These are phyloP conservation scores for Trichoderma atrobrunneum DNA, from an alignment of 2,329 filamentous ascomycete genomes.

Conservation along the genomic window DNA sequence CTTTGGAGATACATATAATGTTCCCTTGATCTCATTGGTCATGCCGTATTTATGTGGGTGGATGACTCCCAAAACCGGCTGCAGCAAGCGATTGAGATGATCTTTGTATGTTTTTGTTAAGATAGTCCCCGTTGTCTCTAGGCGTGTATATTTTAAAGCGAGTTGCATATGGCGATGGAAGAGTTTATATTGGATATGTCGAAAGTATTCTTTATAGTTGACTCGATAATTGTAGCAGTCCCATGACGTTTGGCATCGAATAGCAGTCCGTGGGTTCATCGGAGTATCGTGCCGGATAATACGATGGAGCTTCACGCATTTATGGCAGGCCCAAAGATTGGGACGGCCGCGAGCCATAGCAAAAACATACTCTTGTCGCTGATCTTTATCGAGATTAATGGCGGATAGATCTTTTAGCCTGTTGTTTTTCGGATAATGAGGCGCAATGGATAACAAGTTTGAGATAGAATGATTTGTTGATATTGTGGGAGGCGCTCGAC, in stretches of 20 bases:
- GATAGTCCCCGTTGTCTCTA: neutral
- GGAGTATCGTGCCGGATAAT: neutral
- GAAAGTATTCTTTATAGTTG: neutral
- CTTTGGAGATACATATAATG: neutral
- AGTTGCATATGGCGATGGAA: neutral
- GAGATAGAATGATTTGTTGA: neutral
- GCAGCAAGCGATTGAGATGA: neutral
- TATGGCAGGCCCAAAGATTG: neutral
- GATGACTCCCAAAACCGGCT: neutral
- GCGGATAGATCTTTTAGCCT: neutral
- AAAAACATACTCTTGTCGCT: neutral
- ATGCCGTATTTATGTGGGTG: neutral
- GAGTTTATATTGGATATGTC: neutral
- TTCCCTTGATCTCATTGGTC: neutral
- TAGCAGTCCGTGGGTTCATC: neutral
- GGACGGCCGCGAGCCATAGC: neutral
- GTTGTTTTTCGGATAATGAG: neutral
- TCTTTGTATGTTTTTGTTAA: neutral
- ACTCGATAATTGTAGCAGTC: neutral
- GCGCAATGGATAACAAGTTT: neutral
- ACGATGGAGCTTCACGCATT: neutral
- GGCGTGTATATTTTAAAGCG: neutral
- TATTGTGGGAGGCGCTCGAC: neutral
- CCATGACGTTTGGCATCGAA: neutral
- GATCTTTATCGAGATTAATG: neutral